Evolutionary conservation across 2,329 filamentous ascomycete genomes (phyloP).

Genomic region (Aspergillus phoenicis): DNA sequence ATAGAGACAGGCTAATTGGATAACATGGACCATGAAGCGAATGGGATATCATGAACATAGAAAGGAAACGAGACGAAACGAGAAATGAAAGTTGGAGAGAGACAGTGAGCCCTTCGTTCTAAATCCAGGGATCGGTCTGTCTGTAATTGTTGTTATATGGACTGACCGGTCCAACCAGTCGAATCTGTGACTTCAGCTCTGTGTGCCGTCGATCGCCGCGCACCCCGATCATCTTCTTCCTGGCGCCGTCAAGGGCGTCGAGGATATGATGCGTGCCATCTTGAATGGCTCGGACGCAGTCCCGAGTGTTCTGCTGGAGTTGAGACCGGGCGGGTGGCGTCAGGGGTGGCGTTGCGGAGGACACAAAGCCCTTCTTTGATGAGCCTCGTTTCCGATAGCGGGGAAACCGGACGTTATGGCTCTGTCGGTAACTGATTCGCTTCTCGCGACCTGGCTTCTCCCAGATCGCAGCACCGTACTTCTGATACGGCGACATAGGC

Average conservation of each 20-base stretch:
- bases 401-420: constrained; percentile 24
- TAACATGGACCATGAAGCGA: background rate
- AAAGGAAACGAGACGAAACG: background rate
- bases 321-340: constrained; percentile 25
- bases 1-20: background rate
- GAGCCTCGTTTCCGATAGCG: constrained; percentile 18
- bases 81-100: constrained; percentile 8
- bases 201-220: constrained; percentile 40
- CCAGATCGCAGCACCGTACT: constrained; percentile 40
- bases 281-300: constrained; percentile 29
- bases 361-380: constrained; percentile 10
- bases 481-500: constrained; percentile 41
- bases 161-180: constrained; percentile 42
- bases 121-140: constrained; percentile 35
- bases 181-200: constrained; percentile 45
- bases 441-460: constrained; percentile 32
- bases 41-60: background rate
- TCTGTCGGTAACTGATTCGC: constrained; percentile 25
- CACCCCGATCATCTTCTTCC: constrained; percentile 36
- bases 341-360: constrained; percentile 19
- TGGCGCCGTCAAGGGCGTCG: constrained; percentile 35
- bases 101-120: background rate
- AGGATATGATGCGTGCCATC: constrained; percentile 31
- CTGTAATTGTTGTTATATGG: constrained; percentile 29
- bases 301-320: constrained; percentile 29